Conservation (phyloP, 176 grass and related monocot genomes). For the Canna indica region DNA sequence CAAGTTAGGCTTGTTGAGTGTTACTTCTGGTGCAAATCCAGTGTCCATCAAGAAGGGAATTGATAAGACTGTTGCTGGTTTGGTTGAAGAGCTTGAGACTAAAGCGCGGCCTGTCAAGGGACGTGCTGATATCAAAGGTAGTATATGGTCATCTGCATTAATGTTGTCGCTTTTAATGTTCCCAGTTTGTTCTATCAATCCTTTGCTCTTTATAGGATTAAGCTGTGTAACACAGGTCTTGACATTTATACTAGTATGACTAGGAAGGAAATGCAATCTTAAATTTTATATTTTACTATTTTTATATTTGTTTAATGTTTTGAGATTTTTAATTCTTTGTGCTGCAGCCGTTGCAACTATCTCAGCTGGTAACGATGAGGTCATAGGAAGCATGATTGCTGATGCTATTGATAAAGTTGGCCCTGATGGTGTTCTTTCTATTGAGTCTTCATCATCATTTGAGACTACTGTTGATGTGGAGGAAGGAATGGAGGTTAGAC, state of each 20-base stretch:
- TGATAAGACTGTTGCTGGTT: neutral
- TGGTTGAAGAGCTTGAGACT: slow-evolving; percentile 13
- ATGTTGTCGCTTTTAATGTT: neutral
- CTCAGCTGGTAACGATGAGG: slow-evolving; percentile 10
- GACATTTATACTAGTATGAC: neutral
- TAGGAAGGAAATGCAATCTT: no score
- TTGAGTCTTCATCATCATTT: slow-evolving; percentile 19
- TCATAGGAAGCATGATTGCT: slow-evolving; percentile 12
- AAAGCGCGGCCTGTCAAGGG: slow-evolving; percentile 11
- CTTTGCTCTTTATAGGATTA: neutral
- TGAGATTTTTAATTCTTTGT: neutral
- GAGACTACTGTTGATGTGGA: slow-evolving; percentile 20
- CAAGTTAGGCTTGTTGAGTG: slow-evolving; percentile 3
- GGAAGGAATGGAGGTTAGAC: slow-evolving; percentile 10
- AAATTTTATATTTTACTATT: neutral
- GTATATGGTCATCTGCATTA: neutral
- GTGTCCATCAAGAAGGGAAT: slow-evolving; percentile 24
- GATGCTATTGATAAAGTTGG: slow-evolving; percentile 17
- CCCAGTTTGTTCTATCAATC: neutral
- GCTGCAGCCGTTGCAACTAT: slow-evolving; percentile 7
- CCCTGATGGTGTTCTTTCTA: slow-evolving; percentile 13
- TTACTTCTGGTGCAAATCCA: slow-evolving; percentile 19
- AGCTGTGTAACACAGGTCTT: neutral
- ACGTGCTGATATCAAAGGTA: slow-evolving; percentile 12
- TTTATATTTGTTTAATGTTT: neutral